phyloP scores from a whole-genome alignment of 169 alveolate species.

The Eimeria necatrix region DNA sequence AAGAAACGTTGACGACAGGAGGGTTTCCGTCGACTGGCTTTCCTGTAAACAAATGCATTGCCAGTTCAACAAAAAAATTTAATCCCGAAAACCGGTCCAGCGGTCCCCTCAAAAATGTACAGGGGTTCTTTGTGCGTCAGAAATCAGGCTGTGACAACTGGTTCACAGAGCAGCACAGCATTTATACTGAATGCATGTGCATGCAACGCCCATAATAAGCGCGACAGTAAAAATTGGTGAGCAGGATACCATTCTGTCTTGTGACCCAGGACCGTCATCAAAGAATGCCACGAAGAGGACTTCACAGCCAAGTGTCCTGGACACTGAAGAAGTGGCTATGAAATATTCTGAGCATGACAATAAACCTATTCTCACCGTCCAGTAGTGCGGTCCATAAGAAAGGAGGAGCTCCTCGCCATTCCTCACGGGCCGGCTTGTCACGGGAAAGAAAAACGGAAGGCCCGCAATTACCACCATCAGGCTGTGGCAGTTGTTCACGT shows the following conservation, averaged over 20 bases:
- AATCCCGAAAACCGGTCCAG: too few relatives aligned
- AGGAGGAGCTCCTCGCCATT: constrained; percentile 62
- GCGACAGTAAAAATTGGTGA: too few relatives aligned
- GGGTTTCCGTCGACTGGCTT: constrained; percentile 10
- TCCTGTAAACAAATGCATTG: constrained; percentile 27
- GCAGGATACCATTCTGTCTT: too few relatives aligned
- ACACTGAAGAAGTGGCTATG: too few relatives aligned
- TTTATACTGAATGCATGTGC: too few relatives aligned
- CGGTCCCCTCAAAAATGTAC: too few relatives aligned
- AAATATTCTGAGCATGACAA: too few relatives aligned
- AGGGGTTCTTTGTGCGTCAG: too few relatives aligned
- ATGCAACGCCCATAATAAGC: too few relatives aligned
- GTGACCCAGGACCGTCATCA: too few relatives aligned
- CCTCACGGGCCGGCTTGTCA: constrained; percentile 23
- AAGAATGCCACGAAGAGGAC: neutral
- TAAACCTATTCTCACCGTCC: constrained; percentile 23
- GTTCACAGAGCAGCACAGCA: too few relatives aligned
- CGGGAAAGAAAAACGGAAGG: constrained; percentile 57
- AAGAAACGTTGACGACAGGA: constrained; percentile 43
- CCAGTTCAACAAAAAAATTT: neutral
- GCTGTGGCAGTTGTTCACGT: constrained; percentile 58
- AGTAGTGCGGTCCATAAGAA: constrained; percentile 55
- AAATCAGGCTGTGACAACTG: too few relatives aligned
- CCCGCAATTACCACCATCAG: constrained; percentile 51
- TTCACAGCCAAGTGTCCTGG: neutral